Conservation (phyloP, 2,329 filamentous ascomycete genomes). For the Microsporum audouinii region DNA sequence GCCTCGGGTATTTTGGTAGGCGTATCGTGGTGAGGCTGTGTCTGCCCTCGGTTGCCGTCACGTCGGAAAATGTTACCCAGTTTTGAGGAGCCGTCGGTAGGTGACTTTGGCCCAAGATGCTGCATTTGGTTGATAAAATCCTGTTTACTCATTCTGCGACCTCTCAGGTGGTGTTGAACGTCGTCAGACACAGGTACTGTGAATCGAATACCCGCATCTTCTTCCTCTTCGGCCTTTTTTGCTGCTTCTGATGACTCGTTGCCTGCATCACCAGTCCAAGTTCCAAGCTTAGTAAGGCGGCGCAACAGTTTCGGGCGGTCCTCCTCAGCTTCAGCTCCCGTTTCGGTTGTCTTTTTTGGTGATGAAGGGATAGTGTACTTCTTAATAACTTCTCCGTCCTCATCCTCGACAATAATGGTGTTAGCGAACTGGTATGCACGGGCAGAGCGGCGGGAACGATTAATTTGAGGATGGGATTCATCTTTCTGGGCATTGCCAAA, state of each 20-base stretch:
- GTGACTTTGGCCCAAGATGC: slow-evolving; percentile 47
- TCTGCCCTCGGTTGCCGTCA: slow-evolving; percentile 9
- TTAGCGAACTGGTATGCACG: slow-evolving; percentile 58
- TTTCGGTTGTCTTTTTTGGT: slow-evolving; percentile 18
- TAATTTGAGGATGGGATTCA: slow-evolving; percentile 14
- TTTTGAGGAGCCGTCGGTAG: slow-evolving; percentile 36
- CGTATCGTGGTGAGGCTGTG: slow-evolving; percentile 11
- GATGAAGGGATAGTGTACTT: slow-evolving; percentile 51
- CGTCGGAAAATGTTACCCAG: slow-evolving; percentile 2
- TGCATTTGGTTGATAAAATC: slow-evolving; percentile 55
- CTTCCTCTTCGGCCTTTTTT: slow-evolving; percentile 22
- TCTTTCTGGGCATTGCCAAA: slow-evolving; percentile 28
- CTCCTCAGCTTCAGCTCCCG: slow-evolving; percentile 22
- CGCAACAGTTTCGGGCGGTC: slow-evolving; percentile 36
- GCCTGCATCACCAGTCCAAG: slow-evolving; percentile 42
- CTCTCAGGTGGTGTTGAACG: slow-evolving; percentile 36
- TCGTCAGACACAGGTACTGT: slow-evolving; percentile 41
- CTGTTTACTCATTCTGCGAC: slow-evolving; percentile 51
- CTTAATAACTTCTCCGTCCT: slow-evolving; percentile 57
- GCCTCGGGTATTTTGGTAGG: slow-evolving; percentile 14
- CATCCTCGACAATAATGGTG: slow-evolving; percentile 59
- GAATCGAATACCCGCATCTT: slow-evolving; percentile 49
- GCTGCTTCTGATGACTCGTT: slow-evolving; percentile 22
- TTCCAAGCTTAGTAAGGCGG: slow-evolving; percentile 49
- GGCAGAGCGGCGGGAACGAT: slow-evolving; percentile 42